phyloP scores from a whole-genome alignment of 2,329 filamentous ascomycete genomes.

The Cryphonectria nitschkei region DNA sequence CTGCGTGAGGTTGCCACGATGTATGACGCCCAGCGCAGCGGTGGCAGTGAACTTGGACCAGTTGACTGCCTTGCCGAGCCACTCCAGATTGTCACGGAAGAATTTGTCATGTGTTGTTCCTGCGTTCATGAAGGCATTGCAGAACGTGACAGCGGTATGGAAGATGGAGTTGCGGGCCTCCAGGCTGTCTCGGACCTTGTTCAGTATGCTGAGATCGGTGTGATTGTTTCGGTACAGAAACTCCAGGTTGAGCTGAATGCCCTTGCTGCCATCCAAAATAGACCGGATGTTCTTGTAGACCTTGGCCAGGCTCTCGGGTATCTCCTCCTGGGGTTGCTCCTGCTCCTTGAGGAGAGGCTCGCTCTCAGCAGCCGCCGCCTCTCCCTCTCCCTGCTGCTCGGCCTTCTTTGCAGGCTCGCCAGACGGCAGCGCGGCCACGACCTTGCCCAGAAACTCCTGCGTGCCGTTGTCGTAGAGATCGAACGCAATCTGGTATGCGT shows the following conservation, averaged over 20 bases:
- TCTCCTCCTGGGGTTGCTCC: constrained; percentile 52
- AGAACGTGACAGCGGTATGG: constrained; percentile 95
- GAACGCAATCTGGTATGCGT: constrained; percentile 96
- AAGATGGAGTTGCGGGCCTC: constrained; percentile 96
- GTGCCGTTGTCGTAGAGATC: constrained; percentile 98
- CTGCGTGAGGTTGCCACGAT: constrained; percentile 91
- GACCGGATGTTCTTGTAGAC: constrained; percentile 66
- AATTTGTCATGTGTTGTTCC: constrained; percentile 98
- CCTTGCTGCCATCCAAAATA: constrained; percentile 85
- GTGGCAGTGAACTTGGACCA: constrained; percentile 99
- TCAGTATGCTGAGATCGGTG: constrained; percentile 87
- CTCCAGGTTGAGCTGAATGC: constrained; percentile 92
- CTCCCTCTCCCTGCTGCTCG: constrained; percentile 49
- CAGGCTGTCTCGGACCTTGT: constrained; percentile 94
- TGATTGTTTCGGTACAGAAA: constrained; percentile 96
- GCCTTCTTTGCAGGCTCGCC: constrained; percentile 49
- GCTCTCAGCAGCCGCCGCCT: constrained; percentile 48
- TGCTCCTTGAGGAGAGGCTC: constrained; percentile 55
- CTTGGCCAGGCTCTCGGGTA: constrained; percentile 57
- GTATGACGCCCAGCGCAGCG: constrained; percentile 92
- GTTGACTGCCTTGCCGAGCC: constrained; percentile 97
- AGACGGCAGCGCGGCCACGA: constrained; percentile 77
- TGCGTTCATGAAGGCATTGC: constrained; percentile 99
- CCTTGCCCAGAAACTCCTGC: constrained; percentile 91
- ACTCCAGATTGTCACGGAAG: constrained; percentile 96